Evolutionary conservation across 2,329 filamentous ascomycete genomes (phyloP).

Genomic region (Epichloe amarillans): DNA sequence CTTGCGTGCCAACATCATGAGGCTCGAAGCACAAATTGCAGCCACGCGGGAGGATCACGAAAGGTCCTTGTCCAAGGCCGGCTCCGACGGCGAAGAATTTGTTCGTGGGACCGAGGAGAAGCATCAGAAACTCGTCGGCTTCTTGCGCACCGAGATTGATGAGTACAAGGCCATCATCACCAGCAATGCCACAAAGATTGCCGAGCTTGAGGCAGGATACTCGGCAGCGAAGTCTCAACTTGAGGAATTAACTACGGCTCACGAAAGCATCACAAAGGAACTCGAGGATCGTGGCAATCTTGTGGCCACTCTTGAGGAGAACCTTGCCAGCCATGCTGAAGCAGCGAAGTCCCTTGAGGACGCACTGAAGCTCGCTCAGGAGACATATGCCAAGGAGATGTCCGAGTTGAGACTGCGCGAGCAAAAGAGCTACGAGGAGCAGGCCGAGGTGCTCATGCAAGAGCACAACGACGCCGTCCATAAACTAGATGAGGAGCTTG

Average conservation of each 20-base stretch:
- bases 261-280: slow-evolving; percentile 36
- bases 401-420: slow-evolving; percentile 34
- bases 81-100: slow-evolving; percentile 27
- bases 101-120: slow-evolving; percentile 33
- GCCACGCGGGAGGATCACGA: slow-evolving; percentile 39
- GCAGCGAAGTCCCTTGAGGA: slow-evolving; percentile 42
- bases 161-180: slow-evolving; percentile 66
- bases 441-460: slow-evolving; percentile 43
- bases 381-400: slow-evolving; percentile 36
- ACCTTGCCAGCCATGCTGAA: slow-evolving; percentile 46
- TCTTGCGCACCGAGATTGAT: slow-evolving; percentile 61
- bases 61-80: slow-evolving; percentile 27
- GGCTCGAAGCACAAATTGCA: slow-evolving; percentile 51
- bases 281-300: slow-evolving; percentile 33
- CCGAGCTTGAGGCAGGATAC: slow-evolving; percentile 62
- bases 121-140: slow-evolving; percentile 46
- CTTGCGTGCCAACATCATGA: slow-evolving; percentile 56
- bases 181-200: slow-evolving; percentile 54
- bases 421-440: slow-evolving; percentile 42
- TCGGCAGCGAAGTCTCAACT: slow-evolving; percentile 52
- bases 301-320: slow-evolving; percentile 39
- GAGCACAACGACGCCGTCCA: slow-evolving; percentile 45
- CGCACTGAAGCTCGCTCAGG: slow-evolving; percentile 34
- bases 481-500: slow-evolving; percentile 47
- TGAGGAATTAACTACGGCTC: slow-evolving; percentile 48